Base-by-base conservation (phyloP, 1,139 yeast genomes). In the Lodderomyces beijingensis region DNA sequence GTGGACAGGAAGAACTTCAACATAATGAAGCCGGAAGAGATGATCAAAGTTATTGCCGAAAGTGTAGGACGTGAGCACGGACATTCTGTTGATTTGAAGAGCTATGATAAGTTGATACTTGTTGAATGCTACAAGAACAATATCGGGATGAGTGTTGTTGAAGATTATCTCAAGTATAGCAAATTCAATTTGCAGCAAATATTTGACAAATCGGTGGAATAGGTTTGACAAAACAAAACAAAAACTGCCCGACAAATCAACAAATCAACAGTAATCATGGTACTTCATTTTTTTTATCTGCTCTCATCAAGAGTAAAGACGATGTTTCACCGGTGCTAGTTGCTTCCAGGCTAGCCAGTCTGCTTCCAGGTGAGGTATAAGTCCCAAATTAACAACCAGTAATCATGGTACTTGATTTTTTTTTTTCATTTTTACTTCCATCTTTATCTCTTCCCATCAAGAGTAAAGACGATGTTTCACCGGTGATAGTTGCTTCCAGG, bases 291-390 rank as follows among this genome's bases (percentile, higher is more conserved):
- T n/a, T n/a, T n/a, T n/a, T n/a, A n/a, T n/a, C n/a, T n/a, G n/a
- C n/a, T n/a, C n/a, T n/a, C n/a, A n/a, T n/a, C n/a, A n/a, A n/a
- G n/a, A n/a, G n/a, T 19, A 19, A 9, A 19, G 22, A 19, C n/a
- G 22, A 19, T 19, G n/a, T 9, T 19, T 19, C 22, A 8, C 22
- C 22, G 10, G 10, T 2, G 52, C 48, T 20, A 50, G 49, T 18
- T 40, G 45, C 50, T 86, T 93, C 88, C 95, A 89, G 3, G 89
- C 79, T 20, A 91, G 62, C 97, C 97, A 91, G 50, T 91, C 98
- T 41, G 95, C 82, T 32, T 73, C 73, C 25, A 79, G 79, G 47
- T 83, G 86, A 16, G 98, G 98, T 40, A 91, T 76, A 43, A 91
- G 65, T 0, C 97, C 97, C 96, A 91, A n/a, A n/a, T n/a, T n/a